Conservation (phyloP, 345 rosid species). For the Eucalyptus sp. region DNA sequence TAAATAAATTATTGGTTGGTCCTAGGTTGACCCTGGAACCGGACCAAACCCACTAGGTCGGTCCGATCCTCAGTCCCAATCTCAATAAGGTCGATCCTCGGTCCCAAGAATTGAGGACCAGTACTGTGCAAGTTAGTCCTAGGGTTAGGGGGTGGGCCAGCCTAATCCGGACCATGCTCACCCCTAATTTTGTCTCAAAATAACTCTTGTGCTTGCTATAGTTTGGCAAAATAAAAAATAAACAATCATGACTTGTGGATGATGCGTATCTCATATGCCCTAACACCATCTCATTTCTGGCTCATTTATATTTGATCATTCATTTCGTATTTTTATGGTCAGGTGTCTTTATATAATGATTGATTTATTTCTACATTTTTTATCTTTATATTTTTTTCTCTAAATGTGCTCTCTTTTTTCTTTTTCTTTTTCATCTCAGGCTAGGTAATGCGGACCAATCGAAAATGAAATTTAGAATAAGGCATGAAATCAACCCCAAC, state of each 20-base stretch:
- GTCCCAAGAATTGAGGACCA: no score
- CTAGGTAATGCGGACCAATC: accelerated
- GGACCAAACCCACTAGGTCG: no score
- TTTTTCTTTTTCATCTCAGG: not conserved
- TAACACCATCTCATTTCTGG: not conserved
- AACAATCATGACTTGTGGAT: not conserved
- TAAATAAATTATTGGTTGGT: no score
- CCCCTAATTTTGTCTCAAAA: not conserved
- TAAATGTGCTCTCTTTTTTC: no score
- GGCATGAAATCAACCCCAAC: not conserved
- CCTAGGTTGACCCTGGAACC: no score
- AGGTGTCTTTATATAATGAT: not conserved
- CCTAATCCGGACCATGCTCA: not conserved
- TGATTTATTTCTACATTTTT: not conserved
- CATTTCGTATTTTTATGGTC: not conserved
- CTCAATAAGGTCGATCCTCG: no score
- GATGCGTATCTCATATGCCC: not conserved
- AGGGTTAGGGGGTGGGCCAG: no score
- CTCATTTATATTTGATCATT: not conserved
- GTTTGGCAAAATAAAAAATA: not conserved
- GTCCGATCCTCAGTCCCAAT: accelerated
- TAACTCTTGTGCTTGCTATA: not conserved
- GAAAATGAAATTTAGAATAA: not conserved
- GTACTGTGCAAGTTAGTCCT: no score
- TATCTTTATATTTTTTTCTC: not conserved